phyloP scores from a whole-genome alignment of 1,139 yeast species.

The Arxiozyma slooffiae region DNA sequence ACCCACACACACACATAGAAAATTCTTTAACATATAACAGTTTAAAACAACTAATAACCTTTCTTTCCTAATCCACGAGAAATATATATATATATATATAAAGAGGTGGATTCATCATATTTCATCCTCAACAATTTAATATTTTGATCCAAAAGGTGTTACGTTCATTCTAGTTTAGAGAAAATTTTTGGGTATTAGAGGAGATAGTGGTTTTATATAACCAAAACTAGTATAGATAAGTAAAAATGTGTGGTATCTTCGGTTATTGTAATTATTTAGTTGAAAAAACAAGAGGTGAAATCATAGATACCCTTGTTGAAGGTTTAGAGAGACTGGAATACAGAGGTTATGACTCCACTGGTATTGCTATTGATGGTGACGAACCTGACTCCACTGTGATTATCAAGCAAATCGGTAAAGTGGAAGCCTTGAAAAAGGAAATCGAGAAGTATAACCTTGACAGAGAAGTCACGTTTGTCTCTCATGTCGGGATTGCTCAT shows the following conservation, averaged over 20 bases:
- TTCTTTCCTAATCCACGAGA: neutral
- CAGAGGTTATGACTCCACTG: constrained; percentile 97
- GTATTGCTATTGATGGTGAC: constrained; percentile 91
- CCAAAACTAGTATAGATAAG: neutral
- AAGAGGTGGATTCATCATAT: neutral
- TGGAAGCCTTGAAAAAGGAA: constrained; percentile 64
- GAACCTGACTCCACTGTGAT: constrained; percentile 52
- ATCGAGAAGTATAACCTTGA: constrained; percentile 48
- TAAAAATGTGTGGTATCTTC: constrained; percentile 74
- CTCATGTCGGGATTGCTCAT: constrained; percentile 95
- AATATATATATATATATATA: too few relatives aligned
- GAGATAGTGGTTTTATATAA: neutral
- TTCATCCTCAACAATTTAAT: too few relatives aligned
- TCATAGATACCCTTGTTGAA: constrained; percentile 77
- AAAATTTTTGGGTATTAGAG: neutral
- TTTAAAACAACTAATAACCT: neutral
- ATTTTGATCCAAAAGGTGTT: neutral
- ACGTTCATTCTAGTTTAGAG: too few relatives aligned
- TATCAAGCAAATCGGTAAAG: constrained; percentile 87
- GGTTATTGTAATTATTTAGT: constrained; percentile 95
- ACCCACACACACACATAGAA: too few relatives aligned
- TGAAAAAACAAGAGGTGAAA: constrained; percentile 85
- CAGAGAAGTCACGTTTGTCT: constrained; percentile 55
- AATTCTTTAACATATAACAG: too few relatives aligned
- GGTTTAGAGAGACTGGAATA: constrained; percentile 92